Evolutionary conservation across 2,329 filamentous ascomycete species (phyloP), one percentile per base, ranked within the genome.

Genomic region (Truncatella angustata): DNA sequence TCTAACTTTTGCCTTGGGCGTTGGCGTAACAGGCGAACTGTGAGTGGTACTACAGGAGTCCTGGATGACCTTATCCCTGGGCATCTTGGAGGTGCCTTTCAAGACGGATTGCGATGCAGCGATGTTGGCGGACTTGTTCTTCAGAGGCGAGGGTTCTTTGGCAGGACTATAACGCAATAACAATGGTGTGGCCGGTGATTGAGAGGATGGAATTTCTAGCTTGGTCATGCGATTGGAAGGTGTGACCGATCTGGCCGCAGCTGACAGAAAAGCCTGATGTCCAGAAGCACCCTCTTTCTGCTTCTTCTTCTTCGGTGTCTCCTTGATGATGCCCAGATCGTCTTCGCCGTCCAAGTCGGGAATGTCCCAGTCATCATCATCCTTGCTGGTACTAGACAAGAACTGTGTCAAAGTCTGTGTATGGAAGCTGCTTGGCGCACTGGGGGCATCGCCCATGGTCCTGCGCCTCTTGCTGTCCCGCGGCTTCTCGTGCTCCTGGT

Each of bases 391-490:
- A 9, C 39, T 54, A 14, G 63, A 54, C 10, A 63, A 45, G 1
- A 64, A 47, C 45, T 66, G 64, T 5, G 64, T 66, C 20, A 66
- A 49, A 4, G 66, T 68, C 51, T 67, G 66, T 1, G 66, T 68
- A 30, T 67, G 65, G 47, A 65, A 65, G 54, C 58, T 67, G 49
- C 60, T 64, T 16, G 63, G 61, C 14, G 52, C 48, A 16, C 35
- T 54, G 9, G 63, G 62, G 6, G 48, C 40, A 49, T 67, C 64
- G 32, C 65, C 64, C 18, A 65, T 49, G 21, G 66, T 68, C 57
- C 60, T 67, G 12, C 66, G 64, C 43, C 65, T 59, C 55, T 68
- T 68, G 12, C 54, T 52, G 23, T 43, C 48, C 30, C 54, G 60
- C 18, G 53, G 54, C 30, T 57, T 58, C 48, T 60, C 57, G 18